Evolutionary conservation across 257 asterid species (phyloP).

Genomic region (Mentha longifolia): DNA sequence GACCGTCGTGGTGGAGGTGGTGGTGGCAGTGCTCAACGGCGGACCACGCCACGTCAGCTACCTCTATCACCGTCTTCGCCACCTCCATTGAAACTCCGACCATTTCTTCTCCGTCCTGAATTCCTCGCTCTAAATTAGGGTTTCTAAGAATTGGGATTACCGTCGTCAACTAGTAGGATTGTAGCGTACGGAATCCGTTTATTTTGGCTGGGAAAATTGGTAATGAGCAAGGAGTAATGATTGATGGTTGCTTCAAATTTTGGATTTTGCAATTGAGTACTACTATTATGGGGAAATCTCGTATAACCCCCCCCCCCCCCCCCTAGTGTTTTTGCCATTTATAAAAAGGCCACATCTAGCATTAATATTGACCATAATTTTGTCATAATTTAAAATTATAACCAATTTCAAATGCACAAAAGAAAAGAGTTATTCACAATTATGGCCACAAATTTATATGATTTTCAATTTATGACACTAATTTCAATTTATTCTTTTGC

Average conservation of each 20-base stretch:
- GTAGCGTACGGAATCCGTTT: constrained; percentile 4
- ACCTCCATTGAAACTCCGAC: constrained; percentile 60
- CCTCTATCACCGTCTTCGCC: constrained; percentile 92
- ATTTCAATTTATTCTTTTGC: too few relatives aligned
- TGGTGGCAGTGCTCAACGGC: constrained; percentile 76
- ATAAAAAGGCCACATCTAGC: too few relatives aligned
- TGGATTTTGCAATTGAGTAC: constrained; percentile 21
- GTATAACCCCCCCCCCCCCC: neutral
- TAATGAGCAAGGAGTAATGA: neutral
- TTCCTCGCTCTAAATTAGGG: constrained; percentile 23
- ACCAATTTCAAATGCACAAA: too few relatives aligned
- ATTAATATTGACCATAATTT: too few relatives aligned
- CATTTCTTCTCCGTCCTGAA: constrained; percentile 41
- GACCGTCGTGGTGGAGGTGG: constrained; percentile 47
- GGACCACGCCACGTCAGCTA: constrained; percentile 87
- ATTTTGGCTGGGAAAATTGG: neutral
- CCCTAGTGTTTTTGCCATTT: too few relatives aligned
- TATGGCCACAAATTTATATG: too few relatives aligned
- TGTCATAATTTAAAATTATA: too few relatives aligned
- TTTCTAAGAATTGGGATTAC: neutral
- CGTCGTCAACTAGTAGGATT: neutral
- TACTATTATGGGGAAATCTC: neutral
- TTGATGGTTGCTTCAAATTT: constrained; percentile 16
- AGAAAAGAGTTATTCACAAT: too few relatives aligned
- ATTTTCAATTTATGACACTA: too few relatives aligned